Percentiles rank a stretch among this genome's conserved stretches.
Evolutionary conservation across 495 filamentous ascomycete genomes (phyloP).

Genomic region (Jackrogersella multiformis): DNA sequence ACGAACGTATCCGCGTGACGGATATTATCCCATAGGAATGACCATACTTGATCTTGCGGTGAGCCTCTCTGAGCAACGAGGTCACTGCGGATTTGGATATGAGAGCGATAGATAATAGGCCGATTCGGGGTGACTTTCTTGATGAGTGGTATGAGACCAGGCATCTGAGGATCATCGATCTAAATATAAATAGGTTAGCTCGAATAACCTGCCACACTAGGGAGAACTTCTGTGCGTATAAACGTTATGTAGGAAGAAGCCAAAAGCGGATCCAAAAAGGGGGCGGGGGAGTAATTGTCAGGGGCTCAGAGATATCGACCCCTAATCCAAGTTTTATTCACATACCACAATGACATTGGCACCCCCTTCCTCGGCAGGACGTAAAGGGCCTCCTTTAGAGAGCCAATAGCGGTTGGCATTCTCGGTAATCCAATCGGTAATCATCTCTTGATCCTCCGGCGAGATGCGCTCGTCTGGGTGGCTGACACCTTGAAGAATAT

Average conservation of each 20-base stretch:
- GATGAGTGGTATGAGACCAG: slow-evolving; percentile 78
- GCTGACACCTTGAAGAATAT: slow-evolving; percentile 87
- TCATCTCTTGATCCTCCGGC: slow-evolving; percentile 64
- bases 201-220: too few relatives aligned
- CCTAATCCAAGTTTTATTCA: neutral
- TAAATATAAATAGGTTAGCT: slow-evolving; percentile 35
- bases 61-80: slow-evolving; percentile 68
- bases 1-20: slow-evolving; percentile 81
- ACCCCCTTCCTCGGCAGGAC: slow-evolving; percentile 72
- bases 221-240: too few relatives aligned
- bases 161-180: slow-evolving; percentile 92
- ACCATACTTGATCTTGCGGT: slow-evolving; percentile 80
- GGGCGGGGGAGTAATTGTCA: neutral
- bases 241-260: neutral
- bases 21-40: slow-evolving; percentile 78
- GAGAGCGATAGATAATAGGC: slow-evolving; percentile 81
- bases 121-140: slow-evolving; percentile 75
- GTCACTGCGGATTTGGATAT: slow-evolving; percentile 86
- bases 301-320: neutral
- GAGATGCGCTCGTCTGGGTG: slow-evolving; percentile 68
- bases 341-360: slow-evolving; percentile 79
- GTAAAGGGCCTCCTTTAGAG: slow-evolving; percentile 70
- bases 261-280: neutral
- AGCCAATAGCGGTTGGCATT: slow-evolving; percentile 85
- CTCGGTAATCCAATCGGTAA: slow-evolving; percentile 78